Evolutionary conservation across 2,329 filamentous ascomycete species (phyloP).

Genomic region (Cadophora gregata): DNA sequence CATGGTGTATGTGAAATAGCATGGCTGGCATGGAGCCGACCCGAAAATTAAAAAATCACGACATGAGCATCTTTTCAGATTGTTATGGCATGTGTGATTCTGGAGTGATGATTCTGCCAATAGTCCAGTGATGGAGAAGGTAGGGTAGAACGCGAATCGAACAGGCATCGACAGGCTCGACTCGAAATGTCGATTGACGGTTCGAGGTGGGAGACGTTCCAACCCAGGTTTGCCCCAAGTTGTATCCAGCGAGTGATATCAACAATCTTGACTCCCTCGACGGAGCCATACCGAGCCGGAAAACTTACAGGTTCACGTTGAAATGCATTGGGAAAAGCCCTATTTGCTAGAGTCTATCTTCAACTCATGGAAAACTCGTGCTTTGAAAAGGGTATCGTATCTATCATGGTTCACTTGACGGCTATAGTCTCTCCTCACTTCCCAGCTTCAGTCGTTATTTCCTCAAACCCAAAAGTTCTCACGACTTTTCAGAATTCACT

Average conservation of each 20-base stretch:
- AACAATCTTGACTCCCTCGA: too few species aligned
- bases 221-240: too few species aligned
- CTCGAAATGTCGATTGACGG: too few species aligned
- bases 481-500: background rate
- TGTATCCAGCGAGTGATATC: too few species aligned
- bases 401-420: background rate
- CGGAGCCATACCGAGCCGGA: too few species aligned
- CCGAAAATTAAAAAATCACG: slow-evolving; percentile 40
- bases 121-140: too few species aligned
- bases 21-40: slow-evolving; percentile 42
- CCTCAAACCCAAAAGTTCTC: background rate
- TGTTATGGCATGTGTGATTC: slow-evolving; percentile 2
- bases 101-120: background rate
- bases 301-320: too few species aligned
- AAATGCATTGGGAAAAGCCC: too few species aligned
- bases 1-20: slow-evolving; percentile 44
- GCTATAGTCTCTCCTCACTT: background rate
- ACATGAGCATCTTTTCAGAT: slow-evolving; percentile 38
- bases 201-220: too few species aligned
- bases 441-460: background rate
- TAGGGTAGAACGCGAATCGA: background rate
- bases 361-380: background rate
- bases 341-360: too few species aligned
- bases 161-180: background rate
- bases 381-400: background rate